phyloP scores from a whole-genome alignment of 148 eudicot species.

The Fagopyrum esculentum region DNA sequence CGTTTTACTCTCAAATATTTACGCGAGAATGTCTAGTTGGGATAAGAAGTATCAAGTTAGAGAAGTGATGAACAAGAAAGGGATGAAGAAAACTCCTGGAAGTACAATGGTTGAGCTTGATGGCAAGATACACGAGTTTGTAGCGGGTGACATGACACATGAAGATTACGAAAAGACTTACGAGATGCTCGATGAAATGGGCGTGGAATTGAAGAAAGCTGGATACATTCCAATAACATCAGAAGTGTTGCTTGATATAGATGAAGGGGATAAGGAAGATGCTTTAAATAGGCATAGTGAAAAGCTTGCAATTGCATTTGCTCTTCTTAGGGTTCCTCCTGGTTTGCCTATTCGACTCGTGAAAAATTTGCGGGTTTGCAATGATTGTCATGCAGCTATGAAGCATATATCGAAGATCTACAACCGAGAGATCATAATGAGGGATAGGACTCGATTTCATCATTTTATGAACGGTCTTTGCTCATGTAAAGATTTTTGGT shows the following conservation, averaged over 20 bases:
- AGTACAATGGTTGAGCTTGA: conserved; percentile 46
- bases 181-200: conserved; percentile 43
- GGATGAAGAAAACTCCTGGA: conserved; percentile 51
- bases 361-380: conserved; percentile 38
- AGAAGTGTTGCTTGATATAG: conserved; percentile 44
- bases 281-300: conserved; percentile 42
- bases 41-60: conserved; percentile 46
- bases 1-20: conserved; percentile 47
- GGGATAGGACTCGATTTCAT: conserved; percentile 41
- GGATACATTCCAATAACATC: conserved; percentile 34
- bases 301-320: conserved; percentile 48
- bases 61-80: conserved; percentile 43
- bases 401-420: conserved; percentile 36
- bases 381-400: conserved; percentile 41
- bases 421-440: conserved; percentile 29
- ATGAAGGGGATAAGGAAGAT: conserved; percentile 44
- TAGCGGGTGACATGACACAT: conserved; percentile 39
- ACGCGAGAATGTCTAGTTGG: conserved; percentile 50
- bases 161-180: conserved; percentile 27
- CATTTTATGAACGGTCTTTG: conserved; percentile 35
- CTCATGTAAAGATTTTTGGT: conserved; percentile 44
- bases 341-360: conserved; percentile 39
- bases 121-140: conserved; percentile 35
- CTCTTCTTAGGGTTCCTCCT: conserved; percentile 32
- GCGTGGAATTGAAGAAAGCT: conserved; percentile 32